Evolutionary conservation across 1,139 yeast species (phyloP), one percentile per base, ranked within the genome.

Genomic region (Zygoascus sp.): DNA sequence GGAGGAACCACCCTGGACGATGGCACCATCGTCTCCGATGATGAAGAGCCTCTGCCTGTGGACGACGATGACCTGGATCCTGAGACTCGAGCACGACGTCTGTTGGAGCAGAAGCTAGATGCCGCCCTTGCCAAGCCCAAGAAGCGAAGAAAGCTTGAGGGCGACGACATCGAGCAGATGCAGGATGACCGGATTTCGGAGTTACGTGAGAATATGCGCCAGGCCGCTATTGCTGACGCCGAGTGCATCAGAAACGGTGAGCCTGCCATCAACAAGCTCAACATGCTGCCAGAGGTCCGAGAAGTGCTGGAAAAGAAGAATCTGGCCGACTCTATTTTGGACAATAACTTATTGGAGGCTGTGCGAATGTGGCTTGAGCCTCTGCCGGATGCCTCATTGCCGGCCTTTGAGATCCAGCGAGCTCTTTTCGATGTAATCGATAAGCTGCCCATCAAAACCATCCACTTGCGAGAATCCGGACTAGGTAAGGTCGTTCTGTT

Each of bases 301-400:
- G 80, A 78, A 51, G 81, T 87, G 5, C 70, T 94, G 58, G 75
- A 88, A 35, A 84, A 89, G 68, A 89, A 90, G 2, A 87, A 83
- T 64, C 73, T 89, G 59, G 67, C 96, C 28, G 96, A 90, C 61
- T 85, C 96, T 13, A 87, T 94, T 48, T 75, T 94, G 60, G 99
- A 94, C 70, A 94, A 92, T 65, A 94, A 94, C 66, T 69, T 94
- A 59, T 74, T 94, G 55, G 97, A 92, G 60, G 94, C 96, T 44
- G 92, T 94, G 34, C 77, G 97, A 58, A 82, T 88, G 64, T 94
- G 99, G 99, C 75, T 94, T 50, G 99, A 94, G 65, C 99, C 99
- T 37, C 75, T 94, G 57, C 98, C 98, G 1, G 98, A 94, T 72
- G 96, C 95, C 40, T 88, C 97, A 6, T 75, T 94, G 69, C 99